A percentile compares a stretch with the other conserved stretches of the same genome.
Evolutionary conservation across 2,329 filamentous ascomycete genomes (phyloP).

Genomic region (Aspergillus sergii): DNA sequence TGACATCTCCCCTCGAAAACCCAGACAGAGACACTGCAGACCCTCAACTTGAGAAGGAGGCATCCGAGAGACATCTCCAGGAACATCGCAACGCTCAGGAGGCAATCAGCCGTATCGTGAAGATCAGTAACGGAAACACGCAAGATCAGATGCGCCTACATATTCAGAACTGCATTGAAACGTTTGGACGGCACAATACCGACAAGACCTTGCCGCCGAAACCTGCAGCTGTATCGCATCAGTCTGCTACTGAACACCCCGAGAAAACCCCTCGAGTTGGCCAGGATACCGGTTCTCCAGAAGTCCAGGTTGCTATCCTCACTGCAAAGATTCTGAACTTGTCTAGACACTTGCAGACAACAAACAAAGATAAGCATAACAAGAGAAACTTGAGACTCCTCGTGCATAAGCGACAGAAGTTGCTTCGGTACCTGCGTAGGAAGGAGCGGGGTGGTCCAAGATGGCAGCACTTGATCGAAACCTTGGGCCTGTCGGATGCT

Average conservation of each 20-base stretch:
- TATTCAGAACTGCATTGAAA: constrained; percentile 78
- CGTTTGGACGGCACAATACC: constrained; percentile 89
- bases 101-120: constrained; percentile 78
- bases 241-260: constrained; percentile 39
- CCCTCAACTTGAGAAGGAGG: constrained; percentile 44
- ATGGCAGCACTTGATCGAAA: constrained; percentile 84
- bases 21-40: constrained; percentile 34
- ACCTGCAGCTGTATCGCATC: constrained; percentile 45
- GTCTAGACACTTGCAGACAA: constrained; percentile 68
- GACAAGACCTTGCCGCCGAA: constrained; percentile 70
- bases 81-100: constrained; percentile 69
- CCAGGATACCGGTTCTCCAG: constrained; percentile 88
- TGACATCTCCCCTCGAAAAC: constrained; percentile 52
- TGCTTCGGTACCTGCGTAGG: constrained; percentile 80
- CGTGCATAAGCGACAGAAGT: constrained; percentile 85
- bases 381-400: constrained; percentile 85
- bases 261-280: constrained; percentile 70
- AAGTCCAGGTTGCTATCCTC: constrained; percentile 96
- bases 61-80: constrained; percentile 50
- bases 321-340: constrained; percentile 90
- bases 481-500: constrained; percentile 80
- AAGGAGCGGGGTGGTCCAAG: constrained; percentile 90
- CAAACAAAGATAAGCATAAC: constrained; percentile 89
- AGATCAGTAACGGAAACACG: constrained; percentile 73
- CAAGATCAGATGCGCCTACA: constrained; percentile 81